These are phyloP conservation scores for Ganoderma sinense DNA, from an alignment of 1,284 basidiomycete species.

Conservation along the genomic window DNA sequence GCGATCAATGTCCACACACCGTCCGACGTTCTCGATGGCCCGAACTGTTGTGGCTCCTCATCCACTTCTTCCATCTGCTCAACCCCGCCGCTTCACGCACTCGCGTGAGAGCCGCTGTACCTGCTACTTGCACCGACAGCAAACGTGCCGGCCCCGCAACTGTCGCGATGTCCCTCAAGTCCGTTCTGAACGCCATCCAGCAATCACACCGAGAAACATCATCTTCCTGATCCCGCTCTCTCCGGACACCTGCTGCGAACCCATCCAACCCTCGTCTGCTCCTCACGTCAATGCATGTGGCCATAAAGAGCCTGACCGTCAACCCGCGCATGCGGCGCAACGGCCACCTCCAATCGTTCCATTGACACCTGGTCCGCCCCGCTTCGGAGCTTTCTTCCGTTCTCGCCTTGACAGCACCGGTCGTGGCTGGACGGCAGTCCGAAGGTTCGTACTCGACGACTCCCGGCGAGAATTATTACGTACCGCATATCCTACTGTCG, in stretches of 20 bases:
- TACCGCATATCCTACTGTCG: background rate
- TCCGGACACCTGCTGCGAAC: background rate
- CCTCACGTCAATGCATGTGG: background rate
- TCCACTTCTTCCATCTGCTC: background rate
- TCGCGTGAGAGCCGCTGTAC: background rate
- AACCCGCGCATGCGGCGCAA: background rate
- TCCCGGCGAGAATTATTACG: background rate
- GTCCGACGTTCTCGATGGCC: background rate
- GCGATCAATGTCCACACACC: background rate
- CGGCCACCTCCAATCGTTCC: background rate
- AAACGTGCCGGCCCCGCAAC: background rate
- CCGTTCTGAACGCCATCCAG: conserved; percentile 15
- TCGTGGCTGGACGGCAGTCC: background rate
- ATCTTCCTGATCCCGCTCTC: conserved; percentile 19
- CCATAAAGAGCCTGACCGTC: background rate
- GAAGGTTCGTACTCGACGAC: background rate
- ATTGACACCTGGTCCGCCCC: background rate
- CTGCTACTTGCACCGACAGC: background rate
- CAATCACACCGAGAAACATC: conserved; percentile 19
- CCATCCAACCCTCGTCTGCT: background rate
- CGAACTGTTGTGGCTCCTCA: background rate
- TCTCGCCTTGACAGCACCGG: background rate
- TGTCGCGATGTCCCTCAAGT: conserved; percentile 1
- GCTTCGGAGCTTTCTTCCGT: conserved; percentile 1
- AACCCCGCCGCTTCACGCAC: background rate